phyloP scores from a whole-genome alignment of 192 early-diverging fungal genomes.

The Borealophlyctis nickersoniae region DNA sequence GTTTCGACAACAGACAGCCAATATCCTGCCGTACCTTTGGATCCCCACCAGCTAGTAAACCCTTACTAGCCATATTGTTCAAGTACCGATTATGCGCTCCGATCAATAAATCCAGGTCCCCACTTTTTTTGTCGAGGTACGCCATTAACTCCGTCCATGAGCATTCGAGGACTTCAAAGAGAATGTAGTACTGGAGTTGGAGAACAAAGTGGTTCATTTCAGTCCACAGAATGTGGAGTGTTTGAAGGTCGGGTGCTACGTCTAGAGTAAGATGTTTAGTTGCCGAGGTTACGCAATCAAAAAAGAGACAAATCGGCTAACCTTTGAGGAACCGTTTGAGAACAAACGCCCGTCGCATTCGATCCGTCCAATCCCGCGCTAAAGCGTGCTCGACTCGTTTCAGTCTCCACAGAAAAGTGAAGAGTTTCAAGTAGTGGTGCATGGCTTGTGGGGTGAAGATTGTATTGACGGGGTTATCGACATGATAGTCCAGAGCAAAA shows the following conservation, averaged over 20 bases:
- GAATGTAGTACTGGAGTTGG: slow-evolving; percentile 90
- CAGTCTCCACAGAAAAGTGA: slow-evolving; percentile 84
- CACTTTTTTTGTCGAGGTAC: slow-evolving; percentile 42
- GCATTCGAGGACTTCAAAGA: slow-evolving; percentile 89
- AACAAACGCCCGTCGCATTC: slow-evolving; percentile 50
- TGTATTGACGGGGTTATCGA: slow-evolving; percentile 78
- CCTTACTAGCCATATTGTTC: slow-evolving; percentile 59
- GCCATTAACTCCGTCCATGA: slow-evolving; percentile 79
- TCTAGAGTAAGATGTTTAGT: not conserved
- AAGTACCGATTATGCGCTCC: slow-evolving; percentile 77
- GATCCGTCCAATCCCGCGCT: slow-evolving; percentile 69
- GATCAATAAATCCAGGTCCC: slow-evolving; percentile 79
- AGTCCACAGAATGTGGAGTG: slow-evolving; percentile 63
- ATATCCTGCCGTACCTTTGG: not conserved
- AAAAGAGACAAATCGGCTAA: slow-evolving; percentile 32
- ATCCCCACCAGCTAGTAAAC: slow-evolving; percentile 44
- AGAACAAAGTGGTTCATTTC: slow-evolving; percentile 94
- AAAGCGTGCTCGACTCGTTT: slow-evolving; percentile 84
- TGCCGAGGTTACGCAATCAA: not conserved
- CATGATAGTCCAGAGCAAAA: slow-evolving; percentile 83
- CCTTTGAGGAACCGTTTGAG: slow-evolving; percentile 2
- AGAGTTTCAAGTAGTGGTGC: slow-evolving; percentile 77
- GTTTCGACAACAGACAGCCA: not conserved
- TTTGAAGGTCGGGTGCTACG: slow-evolving; percentile 56
- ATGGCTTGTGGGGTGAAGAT: slow-evolving; percentile 73